Base-by-base conservation (phyloP, 2,329 filamentous ascomycete genomes). In the Podosphaera aphanis region DNA sequence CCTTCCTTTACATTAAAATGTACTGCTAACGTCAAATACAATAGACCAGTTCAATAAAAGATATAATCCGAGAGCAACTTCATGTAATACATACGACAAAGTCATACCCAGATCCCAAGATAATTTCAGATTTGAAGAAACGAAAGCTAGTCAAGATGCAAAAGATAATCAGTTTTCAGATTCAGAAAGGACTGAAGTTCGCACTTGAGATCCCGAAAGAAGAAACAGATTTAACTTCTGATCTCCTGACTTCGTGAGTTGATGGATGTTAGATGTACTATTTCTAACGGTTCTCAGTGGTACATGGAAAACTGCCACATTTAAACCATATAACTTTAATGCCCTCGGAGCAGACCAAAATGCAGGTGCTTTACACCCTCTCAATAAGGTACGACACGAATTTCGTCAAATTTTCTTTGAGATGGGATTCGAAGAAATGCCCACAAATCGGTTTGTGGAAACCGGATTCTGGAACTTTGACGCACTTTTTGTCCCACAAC, bases 381-480 rank as follows among this genome's bases (percentile, higher is more conserved):
- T 98, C 54, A 94, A 85, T 66, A 95, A 95, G 69, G 88, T 95
- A 56, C 80, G 90, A 55, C 74, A 83, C 56, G 90, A 95, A 65
- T 93, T 98, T 72, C 73, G 90, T 48, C 82, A 90, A 60, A 94
- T 98, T 60, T 98, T 98, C 76, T 95, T 98, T 65, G 85, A 93
- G 61, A 93, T 93, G 78, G 90, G 88, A 45, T 98, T 95, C 67
- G 79, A 88, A 58, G 90, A 98, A 68, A 95, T 98, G 90, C 83
- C 86, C 13, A 94, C 88, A 43, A 80, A 81, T 64, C 76, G 83
- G 61, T 94, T 79, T 61, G 86, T 95, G 51, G 90, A 98, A 66
- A 88, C 86, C 11, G 86, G 88, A 41, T 94, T 95, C 77, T 98
- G 90, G 85, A 95, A 95, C 65, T 95, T 95, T 63, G 88, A 95